Conservation (phyloP, 176 grass and related monocot species). For the Oryza glaberrima region DNA sequence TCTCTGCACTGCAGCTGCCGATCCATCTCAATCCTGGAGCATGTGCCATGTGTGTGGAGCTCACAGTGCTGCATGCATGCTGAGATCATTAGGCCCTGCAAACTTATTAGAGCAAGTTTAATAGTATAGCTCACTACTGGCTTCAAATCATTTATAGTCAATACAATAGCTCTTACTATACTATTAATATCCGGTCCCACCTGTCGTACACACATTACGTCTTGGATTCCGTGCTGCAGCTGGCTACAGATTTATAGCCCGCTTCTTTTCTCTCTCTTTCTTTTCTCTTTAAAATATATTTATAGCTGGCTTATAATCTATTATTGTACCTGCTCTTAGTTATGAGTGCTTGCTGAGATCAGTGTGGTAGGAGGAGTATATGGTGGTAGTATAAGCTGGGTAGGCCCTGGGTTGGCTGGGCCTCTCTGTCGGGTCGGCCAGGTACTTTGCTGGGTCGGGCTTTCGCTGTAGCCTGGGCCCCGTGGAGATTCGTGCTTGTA, state of each 20-base stretch:
- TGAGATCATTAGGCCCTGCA: neutral
- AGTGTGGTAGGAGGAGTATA: neutral
- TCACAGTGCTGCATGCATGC: neutral
- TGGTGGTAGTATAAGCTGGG: neutral
- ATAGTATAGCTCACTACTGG: too few species aligned
- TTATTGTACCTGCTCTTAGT: too few species aligned
- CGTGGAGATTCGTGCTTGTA: constrained; percentile 36
- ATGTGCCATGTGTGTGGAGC: constrained; percentile 15
- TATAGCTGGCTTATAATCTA: too few species aligned
- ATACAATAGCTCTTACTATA: too few species aligned
- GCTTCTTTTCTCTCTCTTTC: too few species aligned
- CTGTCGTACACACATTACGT: too few species aligned
- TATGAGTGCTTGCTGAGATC: neutral
- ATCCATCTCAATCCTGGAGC: constrained; percentile 32
- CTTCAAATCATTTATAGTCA: too few species aligned
- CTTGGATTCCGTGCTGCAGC: too few species aligned
- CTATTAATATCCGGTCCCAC: too few species aligned
- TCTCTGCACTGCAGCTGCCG: neutral
- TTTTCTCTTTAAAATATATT: too few species aligned
- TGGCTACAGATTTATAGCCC: too few species aligned
- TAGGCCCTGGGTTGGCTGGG: neutral
- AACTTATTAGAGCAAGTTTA: too few species aligned
- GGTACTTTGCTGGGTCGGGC: constrained; percentile 1
- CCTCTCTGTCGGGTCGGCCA: neutral
- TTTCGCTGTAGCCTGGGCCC: constrained; percentile 2